Percentiles rank a stretch among this genome's conserved stretches.
Evolutionary conservation across 1,284 basidiomycete genomes (phyloP).

Genomic region (Malassezia slooffiae): DNA sequence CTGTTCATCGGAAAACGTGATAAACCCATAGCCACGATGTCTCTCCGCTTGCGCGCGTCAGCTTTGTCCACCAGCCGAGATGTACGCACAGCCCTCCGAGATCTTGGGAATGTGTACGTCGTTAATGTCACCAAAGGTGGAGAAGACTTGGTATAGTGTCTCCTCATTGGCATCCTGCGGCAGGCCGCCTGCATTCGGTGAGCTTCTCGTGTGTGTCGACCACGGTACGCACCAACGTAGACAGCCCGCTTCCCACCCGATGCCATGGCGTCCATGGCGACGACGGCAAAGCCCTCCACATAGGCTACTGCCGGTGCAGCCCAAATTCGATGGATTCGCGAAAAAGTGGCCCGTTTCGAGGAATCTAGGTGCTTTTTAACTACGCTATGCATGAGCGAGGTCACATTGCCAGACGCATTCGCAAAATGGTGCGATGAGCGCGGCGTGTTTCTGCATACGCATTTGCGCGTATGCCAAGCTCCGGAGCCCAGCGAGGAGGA

Average conservation of each 20-base stretch:
- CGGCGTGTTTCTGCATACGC: not conserved
- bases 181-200: constrained; percentile 3
- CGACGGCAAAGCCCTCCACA: too few relatives aligned
- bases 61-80: not conserved
- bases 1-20: constrained; percentile 9
- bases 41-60: not conserved
- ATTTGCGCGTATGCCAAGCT: not conserved
- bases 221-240: constrained; percentile 12
- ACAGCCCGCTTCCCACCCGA: constrained; percentile 2
- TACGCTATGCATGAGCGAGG: not conserved
- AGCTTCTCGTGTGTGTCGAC: not conserved
- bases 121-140: constrained; percentile 13
- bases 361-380: not conserved
- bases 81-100: constrained; percentile 2
- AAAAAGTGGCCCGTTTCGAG: not conserved
- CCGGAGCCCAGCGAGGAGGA: too few relatives aligned
- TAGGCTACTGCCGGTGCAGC: too few relatives aligned
- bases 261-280: not conserved
- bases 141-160: not conserved
- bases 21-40: constrained; percentile 14
- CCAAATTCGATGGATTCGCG: too few relatives aligned
- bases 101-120: constrained; percentile 12
- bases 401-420: not conserved
- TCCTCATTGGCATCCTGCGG: constrained; percentile 5
- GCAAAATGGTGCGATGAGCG: not conserved